Evolutionary conservation across 2,329 filamentous ascomycete genomes (phyloP).

Genomic region (Phyllosticta citrichinensis): DNA sequence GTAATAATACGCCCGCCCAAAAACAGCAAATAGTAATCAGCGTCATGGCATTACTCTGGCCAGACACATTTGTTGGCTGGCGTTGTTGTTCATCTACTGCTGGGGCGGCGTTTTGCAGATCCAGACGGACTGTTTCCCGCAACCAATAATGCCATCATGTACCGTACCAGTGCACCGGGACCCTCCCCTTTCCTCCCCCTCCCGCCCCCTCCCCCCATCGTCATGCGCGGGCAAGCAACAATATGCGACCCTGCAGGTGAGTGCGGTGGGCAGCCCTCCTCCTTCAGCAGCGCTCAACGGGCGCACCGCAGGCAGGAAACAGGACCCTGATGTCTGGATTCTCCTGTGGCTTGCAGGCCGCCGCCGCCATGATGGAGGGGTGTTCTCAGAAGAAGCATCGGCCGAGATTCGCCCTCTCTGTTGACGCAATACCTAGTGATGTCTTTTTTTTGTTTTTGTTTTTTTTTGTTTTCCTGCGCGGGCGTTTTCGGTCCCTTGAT

Average conservation of each 20-base stretch:
- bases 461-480: no score
- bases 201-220: neutral
- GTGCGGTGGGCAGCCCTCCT: no score
- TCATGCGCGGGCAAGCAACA: neutral
- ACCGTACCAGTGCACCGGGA: neutral
- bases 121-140: neutral
- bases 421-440: no score
- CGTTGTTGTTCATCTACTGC: no score
- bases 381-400: neutral
- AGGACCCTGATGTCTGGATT: neutral
- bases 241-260: neutral
- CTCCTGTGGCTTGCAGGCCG: neutral
- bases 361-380: neutral
- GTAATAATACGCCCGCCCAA: neutral
- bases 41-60: neutral
- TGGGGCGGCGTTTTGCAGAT: neutral
- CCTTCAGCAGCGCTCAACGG: neutral
- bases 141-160: neutral
- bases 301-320: neutral
- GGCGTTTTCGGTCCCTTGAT: neutral
- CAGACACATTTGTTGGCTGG: neutral
- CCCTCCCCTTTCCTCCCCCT: no score
- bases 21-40: neutral
- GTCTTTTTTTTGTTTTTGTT: no score
- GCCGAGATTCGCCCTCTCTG: neutral